A percentile compares a stretch with the other conserved stretches of the same genome.
Evolutionary conservation across 1,139 yeast species (phyloP).

Genomic region (Geotrichum cucujoidarum): DNA sequence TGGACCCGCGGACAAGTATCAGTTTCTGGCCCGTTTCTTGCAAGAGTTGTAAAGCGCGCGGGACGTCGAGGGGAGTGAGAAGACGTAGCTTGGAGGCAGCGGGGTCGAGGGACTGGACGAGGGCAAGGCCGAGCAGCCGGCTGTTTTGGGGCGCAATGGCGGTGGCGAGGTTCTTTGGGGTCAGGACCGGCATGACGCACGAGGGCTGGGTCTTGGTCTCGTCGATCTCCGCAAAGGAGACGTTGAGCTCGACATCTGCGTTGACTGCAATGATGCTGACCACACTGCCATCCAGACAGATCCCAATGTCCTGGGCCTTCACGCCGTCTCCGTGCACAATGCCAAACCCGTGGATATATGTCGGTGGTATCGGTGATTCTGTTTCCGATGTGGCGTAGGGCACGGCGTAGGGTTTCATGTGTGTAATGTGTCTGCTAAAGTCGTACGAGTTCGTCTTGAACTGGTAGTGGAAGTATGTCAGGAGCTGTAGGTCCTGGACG

Average conservation of each 20-base stretch:
- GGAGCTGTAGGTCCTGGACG: slow-evolving; percentile 32
- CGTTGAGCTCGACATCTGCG: slow-evolving; percentile 5
- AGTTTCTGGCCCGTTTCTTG: slow-evolving; percentile 28
- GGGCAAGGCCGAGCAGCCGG: slow-evolving; percentile 32
- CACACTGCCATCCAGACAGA: slow-evolving; percentile 32
- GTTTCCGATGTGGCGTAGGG: slow-evolving; percentile 16
- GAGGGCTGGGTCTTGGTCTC: too few relatives aligned
- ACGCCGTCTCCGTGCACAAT: slow-evolving; percentile 33
- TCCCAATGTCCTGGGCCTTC: slow-evolving; percentile 24
- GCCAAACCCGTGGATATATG: slow-evolving; percentile 26
- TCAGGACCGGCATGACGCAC: too few relatives aligned
- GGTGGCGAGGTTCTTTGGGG: background rate
- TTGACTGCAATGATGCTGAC: slow-evolving; percentile 29
- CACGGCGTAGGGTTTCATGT: slow-evolving; percentile 31
- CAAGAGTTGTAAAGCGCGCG: slow-evolving; percentile 21
- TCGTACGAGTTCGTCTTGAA: slow-evolving; percentile 7
- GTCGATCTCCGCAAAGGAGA: background rate
- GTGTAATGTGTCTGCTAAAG: slow-evolving; percentile 28
- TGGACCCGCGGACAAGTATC: slow-evolving; percentile 58
- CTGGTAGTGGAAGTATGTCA: slow-evolving; percentile 34
- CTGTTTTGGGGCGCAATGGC: slow-evolving; percentile 2
- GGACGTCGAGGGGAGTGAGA: slow-evolving; percentile 47
- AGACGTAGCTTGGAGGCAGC: slow-evolving; percentile 45
- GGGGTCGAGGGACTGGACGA: slow-evolving; percentile 49
- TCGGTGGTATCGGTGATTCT: background rate